Percentiles rank a stretch among this genome's conserved stretches.
phyloP scores from a whole-genome alignment of 2,329 filamentous ascomycete species.

The Neofusicoccum sp. region DNA sequence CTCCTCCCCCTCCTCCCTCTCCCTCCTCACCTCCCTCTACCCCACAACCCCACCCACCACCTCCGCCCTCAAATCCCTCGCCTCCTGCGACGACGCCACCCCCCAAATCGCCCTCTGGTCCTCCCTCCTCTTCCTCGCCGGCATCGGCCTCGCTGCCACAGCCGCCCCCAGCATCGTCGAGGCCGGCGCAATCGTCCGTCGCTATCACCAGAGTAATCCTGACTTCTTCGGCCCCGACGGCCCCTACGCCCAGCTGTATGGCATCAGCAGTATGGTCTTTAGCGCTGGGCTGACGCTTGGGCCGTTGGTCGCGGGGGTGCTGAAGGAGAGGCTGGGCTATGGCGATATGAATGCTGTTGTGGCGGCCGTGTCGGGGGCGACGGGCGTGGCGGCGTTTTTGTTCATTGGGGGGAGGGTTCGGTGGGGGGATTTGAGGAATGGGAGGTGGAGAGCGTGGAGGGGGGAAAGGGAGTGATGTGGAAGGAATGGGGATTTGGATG shows the following conservation, averaged over 20 bases:
- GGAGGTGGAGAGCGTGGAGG: neutral
- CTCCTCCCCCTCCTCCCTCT: neutral
- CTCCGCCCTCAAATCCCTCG: neutral
- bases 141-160: slow-evolving; percentile 57
- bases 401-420: slow-evolving; percentile 6
- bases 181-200: slow-evolving; percentile 57
- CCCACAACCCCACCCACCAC: neutral
- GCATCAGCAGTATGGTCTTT: slow-evolving; percentile 65
- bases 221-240: slow-evolving; percentile 58
- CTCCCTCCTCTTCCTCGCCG: slow-evolving; percentile 48
- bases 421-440: neutral
- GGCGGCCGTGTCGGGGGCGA: slow-evolving; percentile 42
- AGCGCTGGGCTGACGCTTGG: slow-evolving; percentile 62
- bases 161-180: slow-evolving; percentile 62
- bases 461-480: neutral
- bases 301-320: slow-evolving; percentile 57
- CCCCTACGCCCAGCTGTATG: slow-evolving; percentile 68
- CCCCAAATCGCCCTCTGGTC: slow-evolving; percentile 12
- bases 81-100: slow-evolving; percentile 30
- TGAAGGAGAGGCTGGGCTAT: slow-evolving; percentile 58
- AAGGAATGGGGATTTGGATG: neutral
- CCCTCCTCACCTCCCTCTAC: neutral
- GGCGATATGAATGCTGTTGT: slow-evolving; percentile 60
- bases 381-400: slow-evolving; percentile 44
- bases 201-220: slow-evolving; percentile 58